Evolutionary conservation across 768 basidiomycete genomes (phyloP), one percentile per base, ranked within the genome.

Genomic region (Collybiopsis confluens): DNA sequence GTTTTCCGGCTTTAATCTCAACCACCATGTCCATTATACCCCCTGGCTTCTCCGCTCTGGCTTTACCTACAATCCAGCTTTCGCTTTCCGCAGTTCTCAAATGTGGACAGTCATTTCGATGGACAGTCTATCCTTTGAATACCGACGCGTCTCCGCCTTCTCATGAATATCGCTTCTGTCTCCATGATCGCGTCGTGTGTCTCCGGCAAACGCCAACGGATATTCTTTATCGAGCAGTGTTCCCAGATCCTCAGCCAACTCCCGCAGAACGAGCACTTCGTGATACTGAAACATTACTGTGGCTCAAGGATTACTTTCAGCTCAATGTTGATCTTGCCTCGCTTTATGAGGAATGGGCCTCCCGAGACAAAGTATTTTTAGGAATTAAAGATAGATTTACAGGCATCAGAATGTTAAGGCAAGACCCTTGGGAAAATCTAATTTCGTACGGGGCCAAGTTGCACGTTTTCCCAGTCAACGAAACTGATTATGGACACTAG

Each of bases 341-440:
- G 21, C 75, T 98, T 2, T 98, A 98, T 64, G 69, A 74, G 18
- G 70, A 85, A 56, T 99, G 96, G 96, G 73, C 81, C 28, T 59
- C 62, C 16, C 72, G 76, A 43, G 97, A 99, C 62, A 72, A 78
- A 27, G 83, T 94, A 51, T 97, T 98, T 65, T 73, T 80, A 21
- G 74, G 68, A 35, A 67, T 87, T 33, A 76, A 76, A 56, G 70
- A 78, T 20, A 77, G 86, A 18, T 90, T 94, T 58, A 67, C 78
- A 54, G 97, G 97, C 7, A 90, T 96, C 42, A 71, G 95, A 51
- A 85, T 98, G 55, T 68, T 98, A 37, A 77, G 90, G 62, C 95
- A 98, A 69, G 93, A 96, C 64, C 92, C 92, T 59, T 98, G 92
- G 87, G 96, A 98, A 70, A 95, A 90, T 62, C 79, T 98, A 26